A percentile compares a stretch with the other conserved stretches of the same genome.
phyloP scores from a whole-genome alignment of 805 yeast species.

The Pachysolen tannophilus region DNA sequence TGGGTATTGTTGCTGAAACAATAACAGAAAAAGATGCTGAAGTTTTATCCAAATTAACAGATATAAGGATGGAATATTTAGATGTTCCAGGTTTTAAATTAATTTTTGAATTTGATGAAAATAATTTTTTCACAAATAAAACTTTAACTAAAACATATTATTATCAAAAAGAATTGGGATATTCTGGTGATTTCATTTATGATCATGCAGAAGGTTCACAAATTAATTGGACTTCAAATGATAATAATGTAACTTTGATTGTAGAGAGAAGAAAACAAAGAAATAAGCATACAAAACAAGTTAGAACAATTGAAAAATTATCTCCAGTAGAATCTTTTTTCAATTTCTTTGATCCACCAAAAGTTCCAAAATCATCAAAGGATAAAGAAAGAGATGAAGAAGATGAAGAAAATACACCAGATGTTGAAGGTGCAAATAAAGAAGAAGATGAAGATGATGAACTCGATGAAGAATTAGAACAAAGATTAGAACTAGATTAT shows the following conservation, averaged over 20 bases:
- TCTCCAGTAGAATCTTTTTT: conserved; percentile 94
- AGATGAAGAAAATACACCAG: conserved; percentile 28
- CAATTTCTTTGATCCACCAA: conserved; percentile 93
- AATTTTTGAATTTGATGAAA: conserved; percentile 69
- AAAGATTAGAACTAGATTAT: conserved; percentile 83
- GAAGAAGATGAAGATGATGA: conserved; percentile 49
- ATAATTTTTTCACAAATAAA: conserved; percentile 70
- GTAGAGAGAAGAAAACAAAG: conserved; percentile 96
- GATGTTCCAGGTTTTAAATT: conserved; percentile 84
- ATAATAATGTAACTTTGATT: conserved; percentile 72
- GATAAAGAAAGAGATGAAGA: conserved; percentile 42
- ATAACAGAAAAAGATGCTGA: conserved; percentile 88
- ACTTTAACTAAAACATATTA: conserved; percentile 78
- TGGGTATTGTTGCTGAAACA: conserved; percentile 71
- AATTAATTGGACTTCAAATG: conserved; percentile 78
- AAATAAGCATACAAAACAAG: conserved; percentile 92
- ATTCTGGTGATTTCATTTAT: conserved; percentile 92
- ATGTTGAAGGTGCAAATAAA: conserved; percentile 28
- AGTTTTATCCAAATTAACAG: conserved; percentile 58
- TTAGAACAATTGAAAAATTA: conserved; percentile 89
- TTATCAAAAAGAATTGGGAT: conserved; percentile 90
- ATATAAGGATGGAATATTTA: conserved; percentile 73
- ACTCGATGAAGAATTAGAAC: conserved; percentile 69
- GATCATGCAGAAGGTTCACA: conserved; percentile 92
- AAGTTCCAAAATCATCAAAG: conserved; percentile 41